These are phyloP conservation scores for Podila horticola DNA, from an alignment of 192 early-diverging fungal genomes.

Conservation along the genomic window DNA sequence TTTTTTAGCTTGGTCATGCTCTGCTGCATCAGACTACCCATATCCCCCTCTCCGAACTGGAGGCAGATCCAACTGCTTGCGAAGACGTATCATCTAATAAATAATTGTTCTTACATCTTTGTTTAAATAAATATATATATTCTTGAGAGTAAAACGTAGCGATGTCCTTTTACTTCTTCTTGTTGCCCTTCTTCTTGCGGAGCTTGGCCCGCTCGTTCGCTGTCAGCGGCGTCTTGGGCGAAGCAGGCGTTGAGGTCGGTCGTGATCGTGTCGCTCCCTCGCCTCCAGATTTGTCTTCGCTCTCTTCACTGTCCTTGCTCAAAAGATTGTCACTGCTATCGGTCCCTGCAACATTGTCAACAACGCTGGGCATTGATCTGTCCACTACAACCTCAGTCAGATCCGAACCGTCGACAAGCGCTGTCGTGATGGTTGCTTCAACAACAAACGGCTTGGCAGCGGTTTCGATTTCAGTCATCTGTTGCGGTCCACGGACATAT, in stretches of 20 bases:
- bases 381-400: slow-evolving; percentile 15
- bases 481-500: slow-evolving; percentile 8
- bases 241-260: not conserved
- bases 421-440: not conserved
- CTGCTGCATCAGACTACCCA: too few species aligned
- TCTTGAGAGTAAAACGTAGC: too few species aligned
- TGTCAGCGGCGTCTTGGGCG: slow-evolving; percentile 14
- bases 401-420: slow-evolving; percentile 6
- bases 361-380: not conserved
- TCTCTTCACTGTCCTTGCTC: not conserved
- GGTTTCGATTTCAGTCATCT: not conserved
- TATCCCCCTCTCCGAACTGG: too few species aligned
- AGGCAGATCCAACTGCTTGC: too few species aligned
- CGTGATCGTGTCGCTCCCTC: not conserved
- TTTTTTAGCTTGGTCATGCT: too few species aligned
- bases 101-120: too few species aligned
- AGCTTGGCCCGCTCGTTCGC: slow-evolving; percentile 1
- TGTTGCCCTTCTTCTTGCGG: slow-evolving; percentile 43
- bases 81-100: too few species aligned
- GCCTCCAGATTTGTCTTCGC: not conserved
- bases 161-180: slow-evolving; percentile 23
- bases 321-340: not conserved
- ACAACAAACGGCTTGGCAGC: not conserved
- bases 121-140: too few species aligned
- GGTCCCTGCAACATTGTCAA: not conserved